Evolutionary conservation across 78 protist genomes (phyloP), one percentile per base, ranked within the genome.

Genomic region (Dictyostelium intermedium): DNA sequence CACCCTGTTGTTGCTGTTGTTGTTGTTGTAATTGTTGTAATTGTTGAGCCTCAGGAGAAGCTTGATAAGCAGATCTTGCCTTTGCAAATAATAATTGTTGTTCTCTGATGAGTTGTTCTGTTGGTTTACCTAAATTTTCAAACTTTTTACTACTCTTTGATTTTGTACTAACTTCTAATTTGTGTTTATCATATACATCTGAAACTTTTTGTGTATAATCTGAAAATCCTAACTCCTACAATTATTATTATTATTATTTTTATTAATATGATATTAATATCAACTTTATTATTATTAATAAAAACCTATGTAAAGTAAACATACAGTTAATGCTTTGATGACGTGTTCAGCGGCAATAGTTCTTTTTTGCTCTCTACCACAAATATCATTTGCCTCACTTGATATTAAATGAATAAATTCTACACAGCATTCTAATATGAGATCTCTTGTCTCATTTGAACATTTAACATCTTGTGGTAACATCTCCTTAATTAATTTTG

Each of bases 331-430:
- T 56, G 93, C 93, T 63, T 76, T 87, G 9, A 87, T 87, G 6
- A 87, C 93, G 63, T 87, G 93, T 34, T 87, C 85, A 0, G 93
- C 93, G 5, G 47, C 93, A 87, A 87, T 87, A 7, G 85, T 87
- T 63, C 69, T 87, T 66, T 43, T 87, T 16, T n/a, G 18, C 5
- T 87, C 93, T 78, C 80, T 87, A 13, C 74, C 35, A 78, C 93
- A 78, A 32, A 87, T 87, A 87, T 87, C 93, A 35, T 87, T 87
- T 61, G 93, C 84, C 63, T 87, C 93, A 87, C 93, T 87, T 6
- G 93, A 87, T 25, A 87, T 87, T 63, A 87, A 87, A 87, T 87
- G 93, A n/a, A 87, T 87, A 45, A 87, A 87, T 78, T 87, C 93
- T 78, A 87, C 93, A 43, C 93, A 87, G 63, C 93, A 87, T 39